Base-by-base conservation (phyloP, 805 yeast genomes). In the Barnettozyma populi region DNA sequence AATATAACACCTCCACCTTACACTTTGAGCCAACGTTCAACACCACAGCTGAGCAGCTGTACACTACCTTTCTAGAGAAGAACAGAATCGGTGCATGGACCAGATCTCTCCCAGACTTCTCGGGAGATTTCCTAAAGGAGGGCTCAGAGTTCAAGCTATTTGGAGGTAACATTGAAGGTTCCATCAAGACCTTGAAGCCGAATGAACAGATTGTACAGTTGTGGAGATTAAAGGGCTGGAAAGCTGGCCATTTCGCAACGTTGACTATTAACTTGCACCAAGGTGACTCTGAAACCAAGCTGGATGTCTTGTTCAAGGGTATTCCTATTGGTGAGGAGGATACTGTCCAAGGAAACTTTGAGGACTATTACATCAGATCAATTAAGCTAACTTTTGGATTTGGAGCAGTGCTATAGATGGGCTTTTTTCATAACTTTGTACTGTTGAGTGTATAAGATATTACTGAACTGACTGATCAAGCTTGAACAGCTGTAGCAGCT, bases 281-380 rank as follows among this genome's bases (percentile, higher is more conserved):
- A 62, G 94, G 92, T 25, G 76, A 79, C n/a, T 78, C 86, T 39
- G 97, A 90, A 58, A 94, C 99, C 3, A 80, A 76, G 49, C 72
- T 90, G 70, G 80, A 80, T 50, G 89, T 90, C 18, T 71, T 75
- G 39, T 89, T 92, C 79, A 72, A 79, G 16, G 97, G 97, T 14
- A 84, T 94, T 43, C 99, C 99, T 16, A 74, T 92, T 36, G 99
- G 98, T 13, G 95, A 94, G 64, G 98, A 94, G 62, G 94, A 95
- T 59, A 68, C 84, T 58, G 96, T 87, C 36, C 79, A 82, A 60
- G 78, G 74, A 36, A 94, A 92, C 66, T 92, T 94, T 62, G 88
- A 89, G 59, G 89, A 87, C 52, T 87, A 90, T 68, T 94, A 94
- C 64, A 82, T 94, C 44, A 83, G 84, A 67, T 79, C 96, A 7